phyloP scores from a whole-genome alignment of 2,329 filamentous ascomycete genomes.

The Aspergillus caelatus region DNA sequence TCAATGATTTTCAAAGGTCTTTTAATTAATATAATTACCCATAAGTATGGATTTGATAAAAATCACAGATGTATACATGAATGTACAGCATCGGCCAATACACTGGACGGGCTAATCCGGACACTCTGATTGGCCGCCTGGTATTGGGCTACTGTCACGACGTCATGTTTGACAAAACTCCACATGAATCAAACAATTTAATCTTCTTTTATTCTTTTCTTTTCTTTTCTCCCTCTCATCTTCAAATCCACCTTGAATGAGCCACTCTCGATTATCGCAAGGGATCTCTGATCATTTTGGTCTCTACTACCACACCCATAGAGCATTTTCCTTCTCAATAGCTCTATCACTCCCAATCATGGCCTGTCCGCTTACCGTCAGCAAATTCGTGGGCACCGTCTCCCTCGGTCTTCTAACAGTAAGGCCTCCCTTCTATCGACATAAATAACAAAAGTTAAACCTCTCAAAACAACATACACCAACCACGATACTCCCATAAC shows the following conservation, averaged over 20 bases:
- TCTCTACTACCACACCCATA: background rate
- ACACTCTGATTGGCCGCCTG: background rate
- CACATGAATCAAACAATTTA: background rate
- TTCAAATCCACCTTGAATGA: background rate
- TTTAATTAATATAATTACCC: background rate
- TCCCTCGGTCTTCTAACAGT: slow-evolving; percentile 87
- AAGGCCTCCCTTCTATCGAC: slow-evolving; percentile 42
- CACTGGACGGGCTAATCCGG: background rate
- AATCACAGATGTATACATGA: background rate
- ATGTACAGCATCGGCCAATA: background rate
- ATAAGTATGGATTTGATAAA: background rate
- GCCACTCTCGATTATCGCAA: background rate
- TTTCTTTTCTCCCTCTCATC: background rate
- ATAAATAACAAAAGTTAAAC: background rate
- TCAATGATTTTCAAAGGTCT: too few species aligned
- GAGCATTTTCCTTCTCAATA: background rate
- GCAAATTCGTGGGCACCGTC: slow-evolving; percentile 92
- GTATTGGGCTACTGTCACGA: background rate
- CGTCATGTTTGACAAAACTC: slow-evolving; percentile 4
- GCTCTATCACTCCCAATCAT: slow-evolving; percentile 48
- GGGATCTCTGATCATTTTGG: background rate
- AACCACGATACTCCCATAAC: background rate
- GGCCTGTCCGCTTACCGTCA: slow-evolving; percentile 71
- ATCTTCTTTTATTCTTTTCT: background rate
- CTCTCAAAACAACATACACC: background rate